Base-by-base conservation (phyloP, 2,329 filamentous ascomycete genomes). In the Cytospora piceicola region DNA sequence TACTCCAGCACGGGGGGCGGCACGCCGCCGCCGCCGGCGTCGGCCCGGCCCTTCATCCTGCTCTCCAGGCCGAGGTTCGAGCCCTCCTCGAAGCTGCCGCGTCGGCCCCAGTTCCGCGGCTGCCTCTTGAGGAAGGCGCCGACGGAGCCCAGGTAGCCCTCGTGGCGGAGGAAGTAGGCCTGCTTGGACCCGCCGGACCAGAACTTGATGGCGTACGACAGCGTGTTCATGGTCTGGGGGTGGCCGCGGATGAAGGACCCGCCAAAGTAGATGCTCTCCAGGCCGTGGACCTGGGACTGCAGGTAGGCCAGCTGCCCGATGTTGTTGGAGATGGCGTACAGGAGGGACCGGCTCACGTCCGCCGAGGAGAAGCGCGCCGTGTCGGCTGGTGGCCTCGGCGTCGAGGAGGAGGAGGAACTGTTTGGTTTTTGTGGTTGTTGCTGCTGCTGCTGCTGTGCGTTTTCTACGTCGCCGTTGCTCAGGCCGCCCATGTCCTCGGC, bases 281-380 rank as follows among this genome's bases (percentile, higher is more conserved):
- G 83, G 55, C 90, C 87, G 79, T 99, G 94, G 74, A 97, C 95
- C 76, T 97, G 94, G 7, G 93, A 95, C 75, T 98, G 95, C n/a
- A 99, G 83, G 77, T 95, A 97, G 53, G 95, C 93, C 72, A 99
- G 96, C 80, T 99, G 95, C 20, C 95, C 95, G 69, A 98, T 97
- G 78, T 98, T 98, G 81, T 98, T 98, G 76, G 91, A 94, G 71
- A 98, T 93, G 29, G 95, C 95, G 78, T 97, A 99, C 0, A 99
- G 86, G 22, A 99, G 83, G 56, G 93, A 97, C 36, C 94, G 85
- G 29, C 92, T 95, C 69, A 99, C 92, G 77, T 99, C 95, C 74
- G 93, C 88, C 42, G 88, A 84, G 22, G 86, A 88, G 78, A 97
- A 98, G 66, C 85, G 82, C 3, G 66, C 58, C 24, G 59, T 58